Conservation (phyloP, 2,329 filamentous ascomycete genomes). For the Westerdykella aurantiaca region DNA sequence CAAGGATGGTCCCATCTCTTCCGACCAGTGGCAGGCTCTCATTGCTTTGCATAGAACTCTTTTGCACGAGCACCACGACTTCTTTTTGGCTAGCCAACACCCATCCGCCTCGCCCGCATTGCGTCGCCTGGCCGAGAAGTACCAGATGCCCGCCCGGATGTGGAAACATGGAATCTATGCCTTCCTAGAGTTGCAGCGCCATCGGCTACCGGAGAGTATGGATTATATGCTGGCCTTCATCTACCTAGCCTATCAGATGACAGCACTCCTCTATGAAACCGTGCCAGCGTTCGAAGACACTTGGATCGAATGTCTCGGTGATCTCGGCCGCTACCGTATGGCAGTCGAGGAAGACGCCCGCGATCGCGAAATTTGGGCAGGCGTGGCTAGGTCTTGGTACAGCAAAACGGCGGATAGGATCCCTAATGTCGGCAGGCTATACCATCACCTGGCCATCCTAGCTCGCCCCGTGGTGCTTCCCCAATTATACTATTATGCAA, state of each 20-base stretch:
- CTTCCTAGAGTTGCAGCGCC: slow-evolving; percentile 60
- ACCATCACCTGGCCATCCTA: slow-evolving; percentile 77
- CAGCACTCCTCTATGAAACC: slow-evolving; percentile 75
- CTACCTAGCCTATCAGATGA: slow-evolving; percentile 78
- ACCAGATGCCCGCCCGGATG: slow-evolving; percentile 83
- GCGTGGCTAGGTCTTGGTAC: slow-evolving; percentile 74
- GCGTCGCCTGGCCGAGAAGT: slow-evolving; percentile 63
- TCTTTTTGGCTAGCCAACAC: slow-evolving; percentile 74
- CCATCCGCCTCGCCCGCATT: slow-evolving; percentile 64
- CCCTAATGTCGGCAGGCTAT: slow-evolving; percentile 67
- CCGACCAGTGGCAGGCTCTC: slow-evolving; percentile 72
- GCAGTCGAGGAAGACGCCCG: slow-evolving; percentile 71
- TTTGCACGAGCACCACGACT: slow-evolving; percentile 57
- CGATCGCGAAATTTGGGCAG: slow-evolving; percentile 71
- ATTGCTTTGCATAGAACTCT: slow-evolving; percentile 72
- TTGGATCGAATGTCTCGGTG: slow-evolving; percentile 85
- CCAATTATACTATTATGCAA: slow-evolving; percentile 58
- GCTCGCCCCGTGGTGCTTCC: slow-evolving; percentile 60
- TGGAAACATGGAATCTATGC: slow-evolving; percentile 85
- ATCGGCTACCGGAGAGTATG: slow-evolving; percentile 64
- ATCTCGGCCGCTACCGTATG: slow-evolving; percentile 77
- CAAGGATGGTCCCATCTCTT: slow-evolving; percentile 37
- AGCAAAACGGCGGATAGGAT: slow-evolving; percentile 67
- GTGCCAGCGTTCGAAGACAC: slow-evolving; percentile 73
- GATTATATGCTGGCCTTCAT: slow-evolving; percentile 87